Conservation (phyloP, 2,329 filamentous ascomycete genomes). For the Orbilia ellipsospora region DNA sequence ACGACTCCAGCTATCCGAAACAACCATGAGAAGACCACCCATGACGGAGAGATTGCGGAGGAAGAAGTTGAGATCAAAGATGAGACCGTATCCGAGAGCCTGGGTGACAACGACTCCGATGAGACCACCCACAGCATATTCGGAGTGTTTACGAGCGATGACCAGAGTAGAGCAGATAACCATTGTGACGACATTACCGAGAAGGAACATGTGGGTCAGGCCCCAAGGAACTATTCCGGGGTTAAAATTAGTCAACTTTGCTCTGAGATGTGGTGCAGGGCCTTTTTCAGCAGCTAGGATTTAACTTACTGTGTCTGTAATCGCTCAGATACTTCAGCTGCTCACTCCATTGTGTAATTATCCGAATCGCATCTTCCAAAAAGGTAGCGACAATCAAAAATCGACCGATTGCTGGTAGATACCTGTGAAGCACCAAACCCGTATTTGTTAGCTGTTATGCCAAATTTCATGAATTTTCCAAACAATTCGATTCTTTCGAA, state of each 20-base stretch:
- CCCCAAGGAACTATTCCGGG: conserved; percentile 78
- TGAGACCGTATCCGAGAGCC: conserved; percentile 94
- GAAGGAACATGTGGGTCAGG: conserved; percentile 90
- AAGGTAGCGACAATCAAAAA: conserved; percentile 99
- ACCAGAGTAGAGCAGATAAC: conserved; percentile 81
- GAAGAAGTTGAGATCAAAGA: conserved; percentile 99
- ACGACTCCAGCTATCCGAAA: conserved; percentile 97
- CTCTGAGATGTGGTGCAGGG: background rate
- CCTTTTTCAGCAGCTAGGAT: background rate
- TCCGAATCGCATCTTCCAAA: conserved; percentile 93
- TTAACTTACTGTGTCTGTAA: conserved; percentile 85
- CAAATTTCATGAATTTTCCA: conserved; percentile 14
- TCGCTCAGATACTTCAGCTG: conserved; percentile 93
- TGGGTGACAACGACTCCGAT: conserved; percentile 91
- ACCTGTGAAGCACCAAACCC: conserved; percentile 68
- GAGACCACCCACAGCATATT: conserved; percentile 90
- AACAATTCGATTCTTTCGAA: background rate
- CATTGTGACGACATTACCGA: conserved; percentile 92
- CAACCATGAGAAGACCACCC: conserved; percentile 95
- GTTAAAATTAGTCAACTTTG: conserved; percentile 54
- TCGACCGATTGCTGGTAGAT: conserved; percentile 92
- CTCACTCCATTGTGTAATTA: conserved; percentile 96
- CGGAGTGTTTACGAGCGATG: conserved; percentile 90
- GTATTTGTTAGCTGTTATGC: conserved; percentile 56
- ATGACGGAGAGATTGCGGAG: conserved; percentile 97